phyloP scores from a whole-genome alignment of 139 green algal species.

The Coelastrella sp. region DNA sequence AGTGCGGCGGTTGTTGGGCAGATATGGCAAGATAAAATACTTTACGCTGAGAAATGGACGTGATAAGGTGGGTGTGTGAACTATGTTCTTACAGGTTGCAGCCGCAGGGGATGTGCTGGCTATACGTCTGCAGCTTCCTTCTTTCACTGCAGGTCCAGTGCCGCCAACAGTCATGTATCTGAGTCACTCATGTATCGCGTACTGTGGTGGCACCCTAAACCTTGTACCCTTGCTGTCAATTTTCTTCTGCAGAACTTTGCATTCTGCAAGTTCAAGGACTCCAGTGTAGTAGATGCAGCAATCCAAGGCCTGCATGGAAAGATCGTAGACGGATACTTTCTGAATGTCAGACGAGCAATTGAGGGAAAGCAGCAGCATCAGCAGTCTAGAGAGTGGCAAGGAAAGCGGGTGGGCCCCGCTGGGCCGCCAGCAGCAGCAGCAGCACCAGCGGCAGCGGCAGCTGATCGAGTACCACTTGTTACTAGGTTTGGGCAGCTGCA shows the following conservation, averaged over 20 bases:
- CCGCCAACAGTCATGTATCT: too few species aligned
- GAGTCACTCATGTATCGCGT: too few species aligned
- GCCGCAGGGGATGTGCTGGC: slow-evolving; percentile 27
- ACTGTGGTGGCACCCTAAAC: too few species aligned
- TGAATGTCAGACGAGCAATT: slow-evolving; percentile 38
- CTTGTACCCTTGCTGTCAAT: not conserved
- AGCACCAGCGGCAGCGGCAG: not conserved
- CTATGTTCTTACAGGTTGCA: too few species aligned
- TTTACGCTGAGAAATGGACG: slow-evolving; percentile 31
- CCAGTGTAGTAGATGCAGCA: slow-evolving; percentile 31
- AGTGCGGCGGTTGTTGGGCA: slow-evolving; percentile 29
- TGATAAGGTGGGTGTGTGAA: slow-evolving; percentile 28
- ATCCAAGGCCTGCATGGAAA: slow-evolving; percentile 35
- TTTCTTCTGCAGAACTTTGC: slow-evolving; percentile 31
- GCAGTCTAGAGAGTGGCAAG: not conserved
- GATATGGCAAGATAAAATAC: slow-evolving; percentile 38
- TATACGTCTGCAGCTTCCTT: not conserved
- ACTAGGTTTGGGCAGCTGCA: not conserved
- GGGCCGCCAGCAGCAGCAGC: slow-evolving; percentile 21
- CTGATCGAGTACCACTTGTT: not conserved
- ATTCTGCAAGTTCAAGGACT: slow-evolving; percentile 46
- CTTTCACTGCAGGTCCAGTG: too few species aligned
- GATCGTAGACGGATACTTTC: slow-evolving; percentile 43
- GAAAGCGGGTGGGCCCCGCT: not conserved
- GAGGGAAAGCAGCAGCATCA: slow-evolving; percentile 29